Evolutionary conservation across 2,329 filamentous ascomycete species (phyloP).

Genomic region (Akanthomyces muscarius): DNA sequence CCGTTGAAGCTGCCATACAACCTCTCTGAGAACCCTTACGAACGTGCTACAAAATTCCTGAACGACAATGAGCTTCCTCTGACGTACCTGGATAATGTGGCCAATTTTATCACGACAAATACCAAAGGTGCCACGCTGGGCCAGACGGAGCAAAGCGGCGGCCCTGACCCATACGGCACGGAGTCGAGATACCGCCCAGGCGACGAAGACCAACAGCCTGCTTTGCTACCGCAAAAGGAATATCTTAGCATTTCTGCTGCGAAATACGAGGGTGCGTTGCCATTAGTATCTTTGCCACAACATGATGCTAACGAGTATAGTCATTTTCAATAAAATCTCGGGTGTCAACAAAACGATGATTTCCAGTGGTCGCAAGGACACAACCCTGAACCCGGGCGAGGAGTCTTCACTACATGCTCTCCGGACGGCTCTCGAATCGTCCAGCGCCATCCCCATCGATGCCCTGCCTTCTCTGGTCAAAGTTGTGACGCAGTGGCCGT

Average conservation of each 20-base stretch:
- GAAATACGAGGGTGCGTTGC: conserved; percentile 54
- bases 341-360: conserved; percentile 72
- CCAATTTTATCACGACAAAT: conserved; percentile 87
- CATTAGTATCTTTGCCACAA: neutral
- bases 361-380: conserved; percentile 65
- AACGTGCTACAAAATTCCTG: conserved; percentile 86
- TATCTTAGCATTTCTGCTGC: conserved; percentile 75
- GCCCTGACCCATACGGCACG: conserved; percentile 69
- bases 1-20: conserved; percentile 93
- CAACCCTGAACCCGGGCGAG: conserved; percentile 70
- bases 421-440: conserved; percentile 59
- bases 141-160: conserved; percentile 45
- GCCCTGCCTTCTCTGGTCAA: conserved; percentile 64
- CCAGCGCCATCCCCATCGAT: conserved; percentile 44
- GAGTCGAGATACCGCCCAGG: conserved; percentile 77
- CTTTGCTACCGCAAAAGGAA: conserved; percentile 70
- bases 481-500: conserved; percentile 75
- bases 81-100: conserved; percentile 84
- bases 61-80: conserved; percentile 83
- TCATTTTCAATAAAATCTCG: conserved; percentile 71
- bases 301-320: conserved; percentile 32
- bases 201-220: conserved; percentile 47
- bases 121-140: conserved; percentile 84
- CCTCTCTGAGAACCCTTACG: conserved; percentile 85
- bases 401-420: conserved; percentile 58